phyloP scores from a whole-genome alignment of 805 yeast species.

The Teunomyces barrocoloradensis region DNA sequence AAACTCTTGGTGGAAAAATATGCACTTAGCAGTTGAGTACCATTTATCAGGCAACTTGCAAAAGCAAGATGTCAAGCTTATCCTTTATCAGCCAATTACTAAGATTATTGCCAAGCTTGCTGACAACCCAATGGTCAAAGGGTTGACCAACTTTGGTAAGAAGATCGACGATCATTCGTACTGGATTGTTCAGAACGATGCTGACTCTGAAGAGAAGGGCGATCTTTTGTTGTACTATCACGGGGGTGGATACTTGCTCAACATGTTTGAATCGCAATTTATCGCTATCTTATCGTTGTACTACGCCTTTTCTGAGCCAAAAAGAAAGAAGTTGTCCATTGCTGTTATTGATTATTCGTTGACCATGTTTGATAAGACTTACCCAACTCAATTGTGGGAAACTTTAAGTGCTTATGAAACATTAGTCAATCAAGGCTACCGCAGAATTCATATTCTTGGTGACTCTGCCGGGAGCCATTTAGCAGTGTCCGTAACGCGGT shows the following conservation, averaged over 20 bases:
- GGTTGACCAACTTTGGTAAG: slow-evolving; percentile 13
- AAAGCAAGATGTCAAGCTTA: slow-evolving; percentile 19
- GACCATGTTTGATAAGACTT: slow-evolving; percentile 17
- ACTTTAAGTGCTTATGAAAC: slow-evolving; percentile 12
- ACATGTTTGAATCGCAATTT: slow-evolving; percentile 21
- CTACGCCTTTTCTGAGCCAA: slow-evolving; percentile 16
- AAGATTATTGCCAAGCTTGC: slow-evolving; percentile 14
- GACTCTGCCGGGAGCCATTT: slow-evolving; percentile 22
- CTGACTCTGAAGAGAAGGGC: slow-evolving; percentile 7
- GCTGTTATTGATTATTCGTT: slow-evolving; percentile 23
- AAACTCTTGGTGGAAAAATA: slow-evolving; percentile 27
- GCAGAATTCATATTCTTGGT: slow-evolving; percentile 16
- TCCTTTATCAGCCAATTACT: slow-evolving; percentile 22
- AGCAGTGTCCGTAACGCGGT: slow-evolving; percentile 13
- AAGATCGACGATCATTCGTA: slow-evolving; percentile 10
- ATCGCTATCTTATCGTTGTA: slow-evolving; percentile 22
- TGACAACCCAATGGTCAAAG: slow-evolving; percentile 10
- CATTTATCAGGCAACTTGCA: slow-evolving; percentile 24
- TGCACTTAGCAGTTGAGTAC: slow-evolving; percentile 23
- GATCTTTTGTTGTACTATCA: slow-evolving; percentile 22
- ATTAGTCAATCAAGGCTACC: slow-evolving; percentile 15
- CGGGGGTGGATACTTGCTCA: slow-evolving; percentile 26
- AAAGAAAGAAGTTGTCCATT: slow-evolving; percentile 15
- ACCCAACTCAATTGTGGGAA: slow-evolving; percentile 26
- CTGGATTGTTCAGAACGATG: slow-evolving; percentile 14